Evolutionary conservation across 768 basidiomycete species (phyloP), one percentile per base, ranked within the genome.

Genomic region (Pholiota conissans): DNA sequence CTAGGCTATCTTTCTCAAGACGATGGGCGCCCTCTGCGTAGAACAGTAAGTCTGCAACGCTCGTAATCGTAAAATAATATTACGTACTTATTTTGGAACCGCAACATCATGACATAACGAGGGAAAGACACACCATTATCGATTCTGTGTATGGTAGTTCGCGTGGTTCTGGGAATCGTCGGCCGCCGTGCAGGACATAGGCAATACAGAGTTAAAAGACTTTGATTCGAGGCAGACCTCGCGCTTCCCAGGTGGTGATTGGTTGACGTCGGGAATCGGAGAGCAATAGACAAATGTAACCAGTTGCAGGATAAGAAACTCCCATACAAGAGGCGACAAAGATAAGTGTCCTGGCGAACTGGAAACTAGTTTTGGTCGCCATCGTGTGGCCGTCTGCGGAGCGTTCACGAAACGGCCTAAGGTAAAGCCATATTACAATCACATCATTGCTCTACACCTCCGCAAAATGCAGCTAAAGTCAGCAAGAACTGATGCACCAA

Each of bases 131-230:
- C 53, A 42, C n/a, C 27, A 42, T 24, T 45, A 20, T 22, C 46
- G 30, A 16, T 47, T 32, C 51, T 37, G 51, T 58, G 52, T 56
- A 47, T 53, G 55, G 55, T 54, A 47, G 52, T 60, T 64, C 58
- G 60, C 63, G 56, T 64, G 63, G 60, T 56, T 57, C 56, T 64
- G 63, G 63, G 63, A 61, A 63, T 60, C 29, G 40, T n/a, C 56
- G 56, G 54, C 56, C 24, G 52, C 60, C 63, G 42, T 18, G 57
- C 40, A 51, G 42, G 45, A 56, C 29, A 37, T 50, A 52, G 55
- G 48, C 46, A 45, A 10, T 45, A 52, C 27, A 58, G 42, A 58
- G 57, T 56, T 50, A 34, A 58, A 59, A 58, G 27, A 18, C 34
- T 45, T 57, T 29, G 29, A 51, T 46, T 48, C 2, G 27, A 56